These are phyloP conservation scores for Didymosphaeria variabile DNA, from an alignment of 2,329 filamentous ascomycete genomes.

Conservation along the genomic window DNA sequence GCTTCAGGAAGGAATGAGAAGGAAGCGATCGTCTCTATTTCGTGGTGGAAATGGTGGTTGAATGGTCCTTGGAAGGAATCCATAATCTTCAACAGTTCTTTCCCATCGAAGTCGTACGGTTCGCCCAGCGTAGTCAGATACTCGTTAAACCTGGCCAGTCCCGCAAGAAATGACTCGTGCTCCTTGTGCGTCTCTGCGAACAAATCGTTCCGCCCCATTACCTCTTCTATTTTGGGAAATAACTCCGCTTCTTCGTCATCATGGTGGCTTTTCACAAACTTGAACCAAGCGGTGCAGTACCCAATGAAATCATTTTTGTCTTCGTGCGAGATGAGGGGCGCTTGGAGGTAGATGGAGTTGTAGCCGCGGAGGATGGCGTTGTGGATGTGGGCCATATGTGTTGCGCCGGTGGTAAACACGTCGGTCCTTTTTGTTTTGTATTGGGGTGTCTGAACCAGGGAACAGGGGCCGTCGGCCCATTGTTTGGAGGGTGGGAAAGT, in stretches of 20 bases:
- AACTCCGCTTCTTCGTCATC: constrained; percentile 49
- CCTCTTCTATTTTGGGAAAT: constrained; percentile 46
- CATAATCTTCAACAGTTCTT: constrained; percentile 39
- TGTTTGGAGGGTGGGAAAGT: constrained; percentile 22
- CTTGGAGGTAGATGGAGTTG: constrained; percentile 53
- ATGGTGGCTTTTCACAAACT: constrained; percentile 47
- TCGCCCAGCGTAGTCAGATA: constrained; percentile 35
- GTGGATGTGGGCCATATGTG: constrained; percentile 52
- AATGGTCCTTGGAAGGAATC: constrained; percentile 38
- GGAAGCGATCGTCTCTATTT: constrained; percentile 44
- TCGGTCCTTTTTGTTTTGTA: constrained; percentile 45
- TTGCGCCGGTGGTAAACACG: constrained; percentile 45
- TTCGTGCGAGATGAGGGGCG: constrained; percentile 37
- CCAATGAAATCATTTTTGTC: constrained; percentile 49
- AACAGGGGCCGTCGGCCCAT: constrained; percentile 44
- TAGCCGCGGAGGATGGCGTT: constrained; percentile 53
- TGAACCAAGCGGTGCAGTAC: constrained; percentile 46
- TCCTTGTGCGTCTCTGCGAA: constrained; percentile 46
- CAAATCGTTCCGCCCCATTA: constrained; percentile 36
- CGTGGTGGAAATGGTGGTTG: constrained; percentile 43
- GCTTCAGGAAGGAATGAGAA: constrained; percentile 60
- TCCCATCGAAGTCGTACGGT: constrained; percentile 34
- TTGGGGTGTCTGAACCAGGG: constrained; percentile 40
- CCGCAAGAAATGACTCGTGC: constrained; percentile 44
- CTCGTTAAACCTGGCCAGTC: constrained; percentile 32